A percentile compares a stretch with the other conserved stretches of the same genome.
These are phyloP conservation scores for Eutypella sp. DNA, from an alignment of 2,329 filamentous ascomycete genomes.

Conservation along the genomic window DNA sequence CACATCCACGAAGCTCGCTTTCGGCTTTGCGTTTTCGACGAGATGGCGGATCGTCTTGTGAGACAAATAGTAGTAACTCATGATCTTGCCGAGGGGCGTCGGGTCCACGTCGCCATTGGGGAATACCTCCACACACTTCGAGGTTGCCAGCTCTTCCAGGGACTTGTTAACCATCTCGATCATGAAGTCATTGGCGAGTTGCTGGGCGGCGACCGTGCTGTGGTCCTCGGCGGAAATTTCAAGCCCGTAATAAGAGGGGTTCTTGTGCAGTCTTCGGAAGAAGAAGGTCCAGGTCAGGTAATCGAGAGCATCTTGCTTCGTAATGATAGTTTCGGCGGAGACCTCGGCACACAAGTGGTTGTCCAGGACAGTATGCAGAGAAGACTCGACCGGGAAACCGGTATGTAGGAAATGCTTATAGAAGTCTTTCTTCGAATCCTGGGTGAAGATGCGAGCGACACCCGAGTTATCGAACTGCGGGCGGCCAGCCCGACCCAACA, in stretches of 20 bases:
- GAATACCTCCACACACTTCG: conserved; percentile 76
- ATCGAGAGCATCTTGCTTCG: conserved; percentile 94
- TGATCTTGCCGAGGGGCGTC: conserved; percentile 92
- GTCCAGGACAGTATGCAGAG: conserved; percentile 90
- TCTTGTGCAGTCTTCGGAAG: conserved; percentile 95
- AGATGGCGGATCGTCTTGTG: conserved; percentile 91
- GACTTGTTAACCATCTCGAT: conserved; percentile 86
- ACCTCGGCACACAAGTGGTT: conserved; percentile 96
- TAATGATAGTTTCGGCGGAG: conserved; percentile 84
- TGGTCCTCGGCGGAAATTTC: conserved; percentile 91
- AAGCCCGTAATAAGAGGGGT: conserved; percentile 94
- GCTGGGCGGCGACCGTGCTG: conserved; percentile 78
- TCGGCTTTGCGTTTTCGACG: conserved; percentile 66
- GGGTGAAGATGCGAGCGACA: conserved; percentile 94
- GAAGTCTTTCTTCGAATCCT: conserved; percentile 96
- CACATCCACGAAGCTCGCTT: conserved; percentile 74
- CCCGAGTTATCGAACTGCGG: conserved; percentile 96
- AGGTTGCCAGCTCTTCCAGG: conserved; percentile 73
- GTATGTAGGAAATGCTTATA: conserved; percentile 99
- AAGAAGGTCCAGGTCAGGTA: conserved; percentile 99
- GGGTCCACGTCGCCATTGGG: conserved; percentile 86
- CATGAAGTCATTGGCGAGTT: conserved; percentile 91
- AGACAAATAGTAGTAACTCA: conserved; percentile 98
- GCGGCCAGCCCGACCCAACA: conserved; percentile 91
- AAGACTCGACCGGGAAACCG: conserved; percentile 95